Percentiles rank a stretch among this genome's conserved stretches.
Evolutionary conservation across 805 yeast species (phyloP).

Genomic region (Middelhovenomyces tepae): DNA sequence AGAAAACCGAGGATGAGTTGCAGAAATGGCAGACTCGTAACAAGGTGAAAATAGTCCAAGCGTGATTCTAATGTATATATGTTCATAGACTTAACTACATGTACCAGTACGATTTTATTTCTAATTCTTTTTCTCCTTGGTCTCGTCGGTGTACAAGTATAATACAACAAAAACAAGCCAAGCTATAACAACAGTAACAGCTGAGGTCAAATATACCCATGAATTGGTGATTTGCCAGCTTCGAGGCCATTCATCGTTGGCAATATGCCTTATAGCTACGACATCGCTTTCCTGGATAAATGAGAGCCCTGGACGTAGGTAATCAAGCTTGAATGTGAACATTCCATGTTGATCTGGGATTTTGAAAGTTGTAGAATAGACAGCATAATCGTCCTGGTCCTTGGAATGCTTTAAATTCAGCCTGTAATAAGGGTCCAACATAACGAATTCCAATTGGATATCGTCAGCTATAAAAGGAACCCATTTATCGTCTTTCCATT

Average conservation of each 20-base stretch:
- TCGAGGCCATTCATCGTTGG: conserved; percentile 90
- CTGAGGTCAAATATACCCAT: conserved; percentile 79
- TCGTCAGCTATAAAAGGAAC: conserved; percentile 48
- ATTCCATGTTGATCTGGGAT: conserved; percentile 97
- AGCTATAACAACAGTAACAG: conserved; percentile 56
- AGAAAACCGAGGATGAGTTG: conserved; percentile 35
- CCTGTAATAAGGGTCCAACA: conserved; percentile 95
- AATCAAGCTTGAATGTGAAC: conserved; percentile 75
- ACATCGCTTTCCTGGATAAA: conserved; percentile 57
- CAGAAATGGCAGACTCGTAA: conserved; percentile 42
- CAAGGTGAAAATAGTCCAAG: conserved; percentile 39
- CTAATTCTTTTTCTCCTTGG: conserved; percentile 5
- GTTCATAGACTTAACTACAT: too few relatives aligned
- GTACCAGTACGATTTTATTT: too few relatives aligned
- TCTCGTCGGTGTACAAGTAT: conserved; percentile 37
- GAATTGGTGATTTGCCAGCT: conserved; percentile 90
- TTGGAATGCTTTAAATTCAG: conserved; percentile 44
- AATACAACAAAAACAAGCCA: conserved; percentile 73
- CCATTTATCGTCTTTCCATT: conserved; percentile 52
- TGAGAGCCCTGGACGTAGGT: conserved; percentile 67
- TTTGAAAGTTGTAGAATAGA: conserved; percentile 48
- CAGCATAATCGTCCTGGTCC: conserved; percentile 28
- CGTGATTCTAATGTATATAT: too few relatives aligned
- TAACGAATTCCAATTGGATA: conserved; percentile 74
- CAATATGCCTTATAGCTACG: conserved; percentile 84